phyloP scores from a whole-genome alignment of 2,329 filamentous ascomycete species.

The Thelonectria blattea region DNA sequence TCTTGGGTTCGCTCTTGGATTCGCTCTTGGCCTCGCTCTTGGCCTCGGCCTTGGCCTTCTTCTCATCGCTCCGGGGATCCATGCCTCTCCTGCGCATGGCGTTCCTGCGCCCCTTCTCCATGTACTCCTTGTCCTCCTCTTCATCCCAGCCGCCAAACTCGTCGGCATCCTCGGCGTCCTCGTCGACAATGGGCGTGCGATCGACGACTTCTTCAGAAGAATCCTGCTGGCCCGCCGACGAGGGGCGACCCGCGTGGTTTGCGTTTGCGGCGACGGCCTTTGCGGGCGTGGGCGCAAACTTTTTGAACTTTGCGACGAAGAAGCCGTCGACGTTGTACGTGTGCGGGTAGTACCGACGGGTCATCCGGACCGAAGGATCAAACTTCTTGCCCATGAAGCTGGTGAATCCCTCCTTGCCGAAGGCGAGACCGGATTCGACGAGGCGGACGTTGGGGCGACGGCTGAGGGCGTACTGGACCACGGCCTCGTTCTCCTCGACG shows the following conservation, averaged over 20 bases:
- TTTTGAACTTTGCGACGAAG: slow-evolving; percentile 98
- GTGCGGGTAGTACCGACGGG: slow-evolving; percentile 87
- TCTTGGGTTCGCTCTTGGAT: slow-evolving; percentile 32
- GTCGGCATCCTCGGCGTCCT: slow-evolving; percentile 55
- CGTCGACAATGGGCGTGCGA: slow-evolving; percentile 68
- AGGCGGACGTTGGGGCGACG: slow-evolving; percentile 93
- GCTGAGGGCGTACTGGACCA: slow-evolving; percentile 90
- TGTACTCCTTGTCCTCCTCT: slow-evolving; percentile 73
- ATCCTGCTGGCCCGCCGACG: slow-evolving; percentile 13
- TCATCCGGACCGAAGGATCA: slow-evolving; percentile 81
- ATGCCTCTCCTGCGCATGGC: slow-evolving; percentile 76
- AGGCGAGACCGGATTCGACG: slow-evolving; percentile 87
- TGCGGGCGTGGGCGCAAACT: slow-evolving; percentile 77
- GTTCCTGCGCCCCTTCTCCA: slow-evolving; percentile 75
- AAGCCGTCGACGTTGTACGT: slow-evolving; percentile 97
- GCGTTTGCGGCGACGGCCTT: slow-evolving; percentile 45
- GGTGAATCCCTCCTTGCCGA: slow-evolving; percentile 92
- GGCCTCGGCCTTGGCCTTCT: slow-evolving; percentile 34
- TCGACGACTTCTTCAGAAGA: slow-evolving; percentile 62
- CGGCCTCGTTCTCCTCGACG: slow-evolving; percentile 86
- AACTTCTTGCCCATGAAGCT: slow-evolving; percentile 92
- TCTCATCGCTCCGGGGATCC: slow-evolving; percentile 65
- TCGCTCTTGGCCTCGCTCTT: slow-evolving; percentile 49
- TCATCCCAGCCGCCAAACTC: slow-evolving; percentile 78
- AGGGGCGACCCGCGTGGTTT: slow-evolving; percentile 41